phyloP scores from a whole-genome alignment of 495 filamentous ascomycete species.

The Rhypophila decipiens region DNA sequence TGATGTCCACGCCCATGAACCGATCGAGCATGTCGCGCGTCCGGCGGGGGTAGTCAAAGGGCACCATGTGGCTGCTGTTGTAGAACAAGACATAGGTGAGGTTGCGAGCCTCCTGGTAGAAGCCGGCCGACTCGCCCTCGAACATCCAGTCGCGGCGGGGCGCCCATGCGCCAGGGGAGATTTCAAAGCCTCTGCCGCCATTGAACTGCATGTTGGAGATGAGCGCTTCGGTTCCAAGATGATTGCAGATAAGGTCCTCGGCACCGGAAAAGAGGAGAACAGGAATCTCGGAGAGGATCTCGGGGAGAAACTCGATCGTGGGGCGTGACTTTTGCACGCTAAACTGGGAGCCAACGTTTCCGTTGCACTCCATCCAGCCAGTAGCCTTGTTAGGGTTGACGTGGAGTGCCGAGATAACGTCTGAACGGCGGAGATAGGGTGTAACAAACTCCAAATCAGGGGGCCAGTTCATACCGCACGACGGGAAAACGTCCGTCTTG shows the following conservation, averaged over 20 bases:
- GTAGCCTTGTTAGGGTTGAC: constrained; percentile 72
- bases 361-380: constrained; percentile 89
- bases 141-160: constrained; percentile 91
- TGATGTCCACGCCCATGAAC: constrained; percentile 91
- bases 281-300: constrained; percentile 65
- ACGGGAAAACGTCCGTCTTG: constrained; percentile 61
- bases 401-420: constrained; percentile 75
- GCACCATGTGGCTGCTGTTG: constrained; percentile 96
- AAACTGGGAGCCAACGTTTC: constrained; percentile 67
- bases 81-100: constrained; percentile 94
- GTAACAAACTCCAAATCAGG: constrained; percentile 69
- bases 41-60: constrained; percentile 82
- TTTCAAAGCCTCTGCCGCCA: constrained; percentile 82
- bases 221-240: constrained; percentile 85
- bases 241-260: constrained; percentile 93
- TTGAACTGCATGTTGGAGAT: constrained; percentile 92
- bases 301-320: constrained; percentile 67
- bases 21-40: constrained; percentile 95
- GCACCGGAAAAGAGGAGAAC: constrained; percentile 88
- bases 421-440: constrained; percentile 76
- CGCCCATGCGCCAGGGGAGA: constrained; percentile 83
- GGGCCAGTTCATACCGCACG: constrained; percentile 95
- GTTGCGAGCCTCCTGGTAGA: constrained; percentile 91
- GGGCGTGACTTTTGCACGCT: constrained; percentile 60
- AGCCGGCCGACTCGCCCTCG: constrained; percentile 81